Evolutionary conservation across 768 basidiomycete species (phyloP).

Genomic region (Pulveroboletus ravenelii): DNA sequence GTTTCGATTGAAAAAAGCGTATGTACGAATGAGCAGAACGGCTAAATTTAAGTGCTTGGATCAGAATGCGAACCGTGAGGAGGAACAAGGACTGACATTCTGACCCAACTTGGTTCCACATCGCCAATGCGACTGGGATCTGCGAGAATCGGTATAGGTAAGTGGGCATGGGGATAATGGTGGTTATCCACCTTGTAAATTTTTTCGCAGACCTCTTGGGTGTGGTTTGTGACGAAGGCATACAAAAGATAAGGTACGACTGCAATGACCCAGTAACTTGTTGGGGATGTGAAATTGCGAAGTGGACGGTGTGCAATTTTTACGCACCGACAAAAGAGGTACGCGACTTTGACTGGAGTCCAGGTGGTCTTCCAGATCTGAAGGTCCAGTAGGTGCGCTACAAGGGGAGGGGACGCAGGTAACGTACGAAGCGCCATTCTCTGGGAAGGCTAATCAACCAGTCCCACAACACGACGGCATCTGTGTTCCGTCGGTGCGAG

Average conservation of each 20-base stretch:
- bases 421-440: slow-evolving; percentile 70
- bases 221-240: slow-evolving; percentile 69
- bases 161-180: neutral
- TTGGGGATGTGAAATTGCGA: slow-evolving; percentile 4
- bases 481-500: slow-evolving; percentile 33
- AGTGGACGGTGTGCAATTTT: slow-evolving; percentile 15
- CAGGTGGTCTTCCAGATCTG: slow-evolving; percentile 81
- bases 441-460: slow-evolving; percentile 75
- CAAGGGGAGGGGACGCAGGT: neutral
- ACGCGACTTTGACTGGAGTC: slow-evolving; percentile 80
- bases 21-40: slow-evolving; percentile 78
- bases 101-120: slow-evolving; percentile 86
- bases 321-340: slow-evolving; percentile 76
- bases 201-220: slow-evolving; percentile 56
- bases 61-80: neutral
- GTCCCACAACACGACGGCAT: slow-evolving; percentile 81
- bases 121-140: slow-evolving; percentile 77
- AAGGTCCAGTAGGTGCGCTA: neutral
- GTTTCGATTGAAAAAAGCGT: slow-evolving; percentile 83
- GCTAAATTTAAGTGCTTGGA: slow-evolving; percentile 35
- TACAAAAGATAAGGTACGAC: slow-evolving; percentile 77
- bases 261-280: slow-evolving; percentile 77
- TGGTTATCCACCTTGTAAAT: slow-evolving; percentile 56
- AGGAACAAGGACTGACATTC: slow-evolving; percentile 46
- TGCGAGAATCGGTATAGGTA: slow-evolving; percentile 22